A percentile compares a stretch with the other conserved stretches of the same genome.
Evolutionary conservation across 768 basidiomycete species (phyloP).

Genomic region (Melanogaster broomeanus): DNA sequence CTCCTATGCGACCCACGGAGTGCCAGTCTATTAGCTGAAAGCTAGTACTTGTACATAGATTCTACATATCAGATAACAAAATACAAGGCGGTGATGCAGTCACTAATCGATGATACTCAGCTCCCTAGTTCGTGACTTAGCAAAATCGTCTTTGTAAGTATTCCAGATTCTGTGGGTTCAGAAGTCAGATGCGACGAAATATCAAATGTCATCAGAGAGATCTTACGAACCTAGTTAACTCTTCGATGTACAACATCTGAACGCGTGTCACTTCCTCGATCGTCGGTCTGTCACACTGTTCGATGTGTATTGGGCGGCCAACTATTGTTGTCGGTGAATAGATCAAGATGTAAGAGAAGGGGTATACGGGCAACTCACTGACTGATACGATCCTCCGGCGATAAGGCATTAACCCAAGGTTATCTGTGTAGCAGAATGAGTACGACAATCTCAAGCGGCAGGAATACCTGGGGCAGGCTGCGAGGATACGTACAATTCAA

Average conservation of each 20-base stretch:
- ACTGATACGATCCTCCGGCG: slow-evolving; percentile 95
- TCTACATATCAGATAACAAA: not conserved
- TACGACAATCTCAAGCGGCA: not conserved
- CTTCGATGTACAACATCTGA: slow-evolving; percentile 88
- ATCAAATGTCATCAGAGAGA: not conserved
- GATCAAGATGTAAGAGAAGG: not conserved
- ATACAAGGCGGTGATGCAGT: not conserved
- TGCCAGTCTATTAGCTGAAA: too few relatives aligned
- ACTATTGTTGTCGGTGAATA: slow-evolving; percentile 48
- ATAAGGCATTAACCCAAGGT: slow-evolving; percentile 94
- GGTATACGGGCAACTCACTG: slow-evolving; percentile 56
- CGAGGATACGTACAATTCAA: slow-evolving; percentile 80
- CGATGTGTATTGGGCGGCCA: slow-evolving; percentile 84
- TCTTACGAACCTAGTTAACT: slow-evolving; percentile 76
- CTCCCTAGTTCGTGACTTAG: slow-evolving; percentile 76
- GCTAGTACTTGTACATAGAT: not conserved
- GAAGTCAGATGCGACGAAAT: not conserved
- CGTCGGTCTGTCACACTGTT: slow-evolving; percentile 77
- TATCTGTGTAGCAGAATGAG: slow-evolving; percentile 54
- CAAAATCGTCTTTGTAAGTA: slow-evolving; percentile 92
- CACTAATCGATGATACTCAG: slow-evolving; percentile 72
- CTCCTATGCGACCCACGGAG: too few relatives aligned
- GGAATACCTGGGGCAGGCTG: not conserved
- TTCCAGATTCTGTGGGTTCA: slow-evolving; percentile 79
- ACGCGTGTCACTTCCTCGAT: slow-evolving; percentile 76